phyloP scores from a whole-genome alignment of 768 basidiomycete genomes.

The Boletus insuetus region DNA sequence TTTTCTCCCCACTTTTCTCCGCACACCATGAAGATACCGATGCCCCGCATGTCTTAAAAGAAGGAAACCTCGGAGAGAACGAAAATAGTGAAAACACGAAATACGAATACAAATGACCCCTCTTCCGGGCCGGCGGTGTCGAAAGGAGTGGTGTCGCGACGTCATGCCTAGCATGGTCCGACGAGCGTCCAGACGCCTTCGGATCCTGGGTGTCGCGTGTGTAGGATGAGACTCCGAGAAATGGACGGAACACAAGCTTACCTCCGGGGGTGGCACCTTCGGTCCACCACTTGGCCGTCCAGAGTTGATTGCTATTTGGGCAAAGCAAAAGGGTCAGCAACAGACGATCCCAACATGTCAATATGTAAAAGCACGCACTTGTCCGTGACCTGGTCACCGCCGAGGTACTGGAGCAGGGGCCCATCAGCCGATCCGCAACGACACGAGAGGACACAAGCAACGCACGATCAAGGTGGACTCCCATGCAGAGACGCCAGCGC shows the following conservation, averaged over 20 bases:
- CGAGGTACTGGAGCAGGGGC: constrained; percentile 34
- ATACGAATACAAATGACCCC: too few relatives aligned
- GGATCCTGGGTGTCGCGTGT: not conserved
- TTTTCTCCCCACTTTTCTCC: too few relatives aligned
- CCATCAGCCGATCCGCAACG: too few relatives aligned
- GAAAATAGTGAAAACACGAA: too few relatives aligned
- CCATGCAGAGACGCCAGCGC: constrained; percentile 45
- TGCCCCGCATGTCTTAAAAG: too few relatives aligned
- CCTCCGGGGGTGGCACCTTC: constrained; percentile 6
- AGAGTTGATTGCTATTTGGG: constrained; percentile 3
- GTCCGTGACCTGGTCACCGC: constrained; percentile 40
- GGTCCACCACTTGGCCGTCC: constrained; percentile 19
- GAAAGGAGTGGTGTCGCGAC: not conserved
- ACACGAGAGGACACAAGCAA: constrained; percentile 2
- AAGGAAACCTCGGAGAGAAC: too few relatives aligned
- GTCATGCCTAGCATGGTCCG: constrained; percentile 10
- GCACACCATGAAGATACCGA: too few relatives aligned
- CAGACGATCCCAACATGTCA: not conserved
- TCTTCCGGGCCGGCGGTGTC: too few relatives aligned
- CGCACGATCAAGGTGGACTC: constrained; percentile 36
- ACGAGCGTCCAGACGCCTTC: constrained; percentile 12
- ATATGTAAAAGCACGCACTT: constrained; percentile 27
- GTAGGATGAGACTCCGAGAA: too few relatives aligned
- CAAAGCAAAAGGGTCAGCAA: not conserved
- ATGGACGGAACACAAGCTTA: not conserved